Percentiles rank a stretch among this genome's conserved stretches.
These are phyloP conservation scores for Crepidotus variabilis DNA, from an alignment of 768 basidiomycete species.

Conservation along the genomic window DNA sequence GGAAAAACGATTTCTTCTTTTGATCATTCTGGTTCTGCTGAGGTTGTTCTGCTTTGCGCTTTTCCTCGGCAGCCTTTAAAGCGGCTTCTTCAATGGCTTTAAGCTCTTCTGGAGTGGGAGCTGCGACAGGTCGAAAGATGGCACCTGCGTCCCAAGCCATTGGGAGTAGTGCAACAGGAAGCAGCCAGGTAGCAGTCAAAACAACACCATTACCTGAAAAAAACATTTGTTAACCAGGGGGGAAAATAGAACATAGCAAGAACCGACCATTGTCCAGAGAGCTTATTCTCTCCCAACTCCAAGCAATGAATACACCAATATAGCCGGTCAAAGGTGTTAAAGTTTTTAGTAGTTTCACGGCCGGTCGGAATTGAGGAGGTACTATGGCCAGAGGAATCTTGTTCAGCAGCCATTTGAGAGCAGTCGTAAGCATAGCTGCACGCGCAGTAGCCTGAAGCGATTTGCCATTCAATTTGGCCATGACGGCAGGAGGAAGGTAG, in stretches of 20 bases:
- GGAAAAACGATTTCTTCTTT: constrained; percentile 21
- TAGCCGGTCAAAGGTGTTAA: constrained; percentile 67
- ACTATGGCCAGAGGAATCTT: constrained; percentile 58
- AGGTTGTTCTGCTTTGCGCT: constrained; percentile 6
- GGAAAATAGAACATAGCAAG: constrained; percentile 6
- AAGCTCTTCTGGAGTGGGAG: constrained; percentile 18
- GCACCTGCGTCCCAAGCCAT: constrained; percentile 64
- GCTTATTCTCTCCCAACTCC: constrained; percentile 71
- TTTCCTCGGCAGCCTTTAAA: constrained; percentile 10
- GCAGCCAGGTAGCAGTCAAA: constrained; percentile 77
- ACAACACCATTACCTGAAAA: constrained; percentile 70
- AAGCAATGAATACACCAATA: constrained; percentile 72
- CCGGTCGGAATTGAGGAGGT: constrained; percentile 57
- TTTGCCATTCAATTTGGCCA: constrained; percentile 57
- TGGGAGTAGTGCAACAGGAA: constrained; percentile 73
- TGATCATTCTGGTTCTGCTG: constrained; percentile 9
- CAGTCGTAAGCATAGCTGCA: constrained; percentile 70
- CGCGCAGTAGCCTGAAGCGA: constrained; percentile 69
- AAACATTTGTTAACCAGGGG: not conserved
- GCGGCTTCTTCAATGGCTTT: constrained; percentile 6
- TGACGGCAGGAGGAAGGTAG: constrained; percentile 74
- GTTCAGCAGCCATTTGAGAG: constrained; percentile 68
- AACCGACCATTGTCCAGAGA: constrained; percentile 61
- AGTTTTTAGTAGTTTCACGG: constrained; percentile 54
- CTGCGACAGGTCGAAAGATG: constrained; percentile 30